Evolutionary conservation across 768 basidiomycete species (phyloP).

Genomic region (Myochromella boudieri): DNA sequence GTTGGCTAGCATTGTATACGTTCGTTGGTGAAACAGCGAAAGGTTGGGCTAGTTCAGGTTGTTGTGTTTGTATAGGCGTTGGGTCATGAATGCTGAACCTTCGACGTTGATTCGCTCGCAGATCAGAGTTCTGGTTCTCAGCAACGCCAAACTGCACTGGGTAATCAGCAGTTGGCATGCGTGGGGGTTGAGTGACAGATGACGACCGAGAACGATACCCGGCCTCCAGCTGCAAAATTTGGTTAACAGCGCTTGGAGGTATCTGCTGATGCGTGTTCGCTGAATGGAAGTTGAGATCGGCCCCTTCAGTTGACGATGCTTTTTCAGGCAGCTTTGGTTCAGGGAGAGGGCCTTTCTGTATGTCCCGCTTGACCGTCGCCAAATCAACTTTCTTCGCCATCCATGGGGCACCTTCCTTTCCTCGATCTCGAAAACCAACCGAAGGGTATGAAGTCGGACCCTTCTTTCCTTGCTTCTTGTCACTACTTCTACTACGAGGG

Average conservation of each 20-base stretch:
- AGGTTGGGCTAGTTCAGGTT: constrained; percentile 2
- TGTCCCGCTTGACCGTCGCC: neutral
- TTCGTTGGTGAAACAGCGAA: constrained; percentile 10
- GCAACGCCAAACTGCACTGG: constrained; percentile 12
- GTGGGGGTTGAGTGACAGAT: constrained; percentile 19
- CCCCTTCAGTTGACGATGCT: neutral
- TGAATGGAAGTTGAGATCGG: neutral
- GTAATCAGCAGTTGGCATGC: constrained; percentile 18
- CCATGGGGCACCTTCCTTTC: constrained; percentile 26
- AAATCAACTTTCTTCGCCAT: constrained; percentile 9
- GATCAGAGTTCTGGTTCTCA: constrained; percentile 8
- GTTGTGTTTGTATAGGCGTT: constrained; percentile 2
- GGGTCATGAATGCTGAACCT: constrained; percentile 19
- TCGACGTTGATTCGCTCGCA: constrained; percentile 13
- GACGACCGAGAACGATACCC: constrained; percentile 27
- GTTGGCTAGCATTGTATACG: constrained; percentile 10
- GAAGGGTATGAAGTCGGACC: constrained; percentile 32
- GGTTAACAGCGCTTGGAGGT: neutral
- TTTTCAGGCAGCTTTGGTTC: neutral
- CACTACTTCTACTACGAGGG: constrained; percentile 23
- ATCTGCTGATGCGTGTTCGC: neutral
- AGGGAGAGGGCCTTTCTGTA: neutral
- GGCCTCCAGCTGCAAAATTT: neutral
- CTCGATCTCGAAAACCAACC: constrained; percentile 47
- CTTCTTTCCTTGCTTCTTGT: constrained; percentile 45